Base-by-base conservation (phyloP, 2,329 filamentous ascomycete genomes). In the Aspergillus tamarii region DNA sequence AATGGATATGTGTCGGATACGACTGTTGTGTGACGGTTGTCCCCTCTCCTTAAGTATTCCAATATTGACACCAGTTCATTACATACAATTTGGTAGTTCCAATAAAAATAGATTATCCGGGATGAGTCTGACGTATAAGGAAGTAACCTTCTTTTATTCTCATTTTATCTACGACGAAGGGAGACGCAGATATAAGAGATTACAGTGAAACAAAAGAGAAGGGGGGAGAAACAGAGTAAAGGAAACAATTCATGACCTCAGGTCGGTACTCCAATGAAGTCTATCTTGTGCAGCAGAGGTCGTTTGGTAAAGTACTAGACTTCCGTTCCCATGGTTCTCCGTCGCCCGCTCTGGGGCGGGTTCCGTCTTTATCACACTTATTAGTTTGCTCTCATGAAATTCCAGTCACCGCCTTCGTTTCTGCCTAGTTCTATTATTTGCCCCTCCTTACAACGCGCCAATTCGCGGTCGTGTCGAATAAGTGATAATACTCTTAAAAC, bases 401-500 rank as follows among this genome's bases (percentile, higher is more conserved):
- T 34, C 34, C 19, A 58, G 45, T 62, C 48, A 52, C 48, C 55
- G 36, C 43, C 39, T 32, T 9, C 6, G 10, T 32, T 56, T 43
- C 54, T 56, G 34, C 54, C 54, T 26, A 7, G 12, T 39, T 43
- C 54, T 56, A 39, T 57, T 39, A 26, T 32, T 39, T 45, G 55
- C 55, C 55, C 55, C 55, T 57, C 55, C 28, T 43, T 26, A 23
- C 48, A 52, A 52, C 48, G 10, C 48, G 28, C 28, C 48, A 52
- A 32, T 21, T 52, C 28, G 48, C 28, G 28, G 28, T 52, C 10
- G 48, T 52, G 48, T 52, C 19, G 28, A 6, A 34, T n/a, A 21
- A 32, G 16, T 52, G 19, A 28, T 34, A 52, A 19, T 34, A 34
- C 21, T 52, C 11, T 7, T 28, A 32, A 32, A 32, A 30, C 28